These are phyloP conservation scores for Colletotrichum sansevieriae DNA, from an alignment of 2,329 filamentous ascomycete genomes.

Conservation along the genomic window DNA sequence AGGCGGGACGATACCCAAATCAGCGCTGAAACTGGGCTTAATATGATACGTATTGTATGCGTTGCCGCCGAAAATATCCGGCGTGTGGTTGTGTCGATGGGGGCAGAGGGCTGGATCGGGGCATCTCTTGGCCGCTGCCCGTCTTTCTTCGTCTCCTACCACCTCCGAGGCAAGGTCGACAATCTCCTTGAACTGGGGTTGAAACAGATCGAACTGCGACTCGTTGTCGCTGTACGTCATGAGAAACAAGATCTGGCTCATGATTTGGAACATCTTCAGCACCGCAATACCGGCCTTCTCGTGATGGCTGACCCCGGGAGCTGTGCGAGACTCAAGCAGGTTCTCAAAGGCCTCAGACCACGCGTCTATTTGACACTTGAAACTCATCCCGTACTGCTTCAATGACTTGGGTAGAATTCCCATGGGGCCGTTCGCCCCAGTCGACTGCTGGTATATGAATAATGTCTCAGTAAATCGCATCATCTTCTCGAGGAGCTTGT, in stretches of 20 bases:
- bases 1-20: slow-evolving; percentile 74
- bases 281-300: slow-evolving; percentile 72
- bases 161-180: slow-evolving; percentile 71
- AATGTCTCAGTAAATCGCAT: slow-evolving; percentile 71
- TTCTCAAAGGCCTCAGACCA: slow-evolving; percentile 70
- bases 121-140: slow-evolving; percentile 61
- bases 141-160: slow-evolving; percentile 68
- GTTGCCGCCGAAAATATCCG: slow-evolving; percentile 56
- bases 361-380: slow-evolving; percentile 63
- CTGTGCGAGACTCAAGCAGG: slow-evolving; percentile 63
- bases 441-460: slow-evolving; percentile 54
- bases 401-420: slow-evolving; percentile 64
- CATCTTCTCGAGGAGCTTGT: slow-evolving; percentile 67
- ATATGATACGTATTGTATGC: slow-evolving; percentile 63
- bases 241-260: slow-evolving; percentile 67
- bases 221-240: slow-evolving; percentile 73
- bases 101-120: slow-evolving; percentile 59
- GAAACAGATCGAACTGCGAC: slow-evolving; percentile 68
- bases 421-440: slow-evolving; percentile 64
- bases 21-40: slow-evolving; percentile 73
- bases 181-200: slow-evolving; percentile 65
- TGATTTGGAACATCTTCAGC: slow-evolving; percentile 73
- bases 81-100: slow-evolving; percentile 53
- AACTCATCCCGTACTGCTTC: slow-evolving; percentile 60
- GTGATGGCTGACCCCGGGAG: slow-evolving; percentile 63